These are phyloP conservation scores for Pseudopithomyces chartarum DNA, from an alignment of 2,329 filamentous ascomycete species.

Conservation along the genomic window DNA sequence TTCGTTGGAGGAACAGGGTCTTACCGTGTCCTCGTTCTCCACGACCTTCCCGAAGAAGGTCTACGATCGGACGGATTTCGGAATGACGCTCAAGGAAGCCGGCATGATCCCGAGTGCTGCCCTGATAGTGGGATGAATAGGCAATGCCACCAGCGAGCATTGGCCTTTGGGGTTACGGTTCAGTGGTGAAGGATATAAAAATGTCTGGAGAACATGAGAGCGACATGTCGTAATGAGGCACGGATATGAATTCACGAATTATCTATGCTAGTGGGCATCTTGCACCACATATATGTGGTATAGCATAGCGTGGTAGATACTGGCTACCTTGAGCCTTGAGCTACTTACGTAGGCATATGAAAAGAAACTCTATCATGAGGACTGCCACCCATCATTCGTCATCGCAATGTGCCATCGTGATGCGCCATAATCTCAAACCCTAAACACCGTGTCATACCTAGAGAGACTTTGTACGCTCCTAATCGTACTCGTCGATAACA, in stretches of 20 bases:
- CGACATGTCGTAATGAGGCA: background rate
- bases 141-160: too few species aligned
- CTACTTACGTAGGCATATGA: background rate
- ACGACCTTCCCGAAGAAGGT: slow-evolving; percentile 87
- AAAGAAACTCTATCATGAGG: background rate
- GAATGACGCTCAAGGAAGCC: slow-evolving; percentile 89
- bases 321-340: background rate
- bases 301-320: background rate
- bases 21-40: slow-evolving; percentile 75
- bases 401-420: background rate
- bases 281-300: background rate
- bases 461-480: slow-evolving; percentile 1
- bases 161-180: background rate
- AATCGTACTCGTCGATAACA: slow-evolving; percentile 45
- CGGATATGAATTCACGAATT: background rate
- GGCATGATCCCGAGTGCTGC: slow-evolving; percentile 90
- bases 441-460: background rate
- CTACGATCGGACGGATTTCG: slow-evolving; percentile 74
- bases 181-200: too few species aligned
- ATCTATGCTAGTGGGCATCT: background rate
- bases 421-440: background rate
- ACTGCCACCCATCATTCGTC: background rate
- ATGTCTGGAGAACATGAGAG: background rate
- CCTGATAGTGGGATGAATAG: slow-evolving; percentile 65
- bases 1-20: slow-evolving; percentile 72